phyloP scores from a whole-genome alignment of 2,329 filamentous ascomycete genomes.

The Stemphylium beticola region DNA sequence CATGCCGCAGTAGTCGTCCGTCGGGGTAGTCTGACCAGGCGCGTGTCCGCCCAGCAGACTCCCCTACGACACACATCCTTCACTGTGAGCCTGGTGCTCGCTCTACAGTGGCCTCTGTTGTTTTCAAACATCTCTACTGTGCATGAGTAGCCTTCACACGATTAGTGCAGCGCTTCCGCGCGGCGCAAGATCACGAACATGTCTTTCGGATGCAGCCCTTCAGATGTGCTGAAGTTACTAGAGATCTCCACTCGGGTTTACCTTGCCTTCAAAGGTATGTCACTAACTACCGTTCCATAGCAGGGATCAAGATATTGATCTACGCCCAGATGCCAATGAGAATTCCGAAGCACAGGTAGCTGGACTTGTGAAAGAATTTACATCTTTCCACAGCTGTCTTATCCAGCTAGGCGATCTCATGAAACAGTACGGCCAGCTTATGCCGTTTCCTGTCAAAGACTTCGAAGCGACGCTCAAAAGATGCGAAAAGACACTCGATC shows the following conservation, averaged over 20 bases:
- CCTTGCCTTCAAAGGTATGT: constrained; percentile 42
- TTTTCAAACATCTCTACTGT: constrained; percentile 10
- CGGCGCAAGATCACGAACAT: constrained; percentile 29
- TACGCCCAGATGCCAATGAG: constrained; percentile 39
- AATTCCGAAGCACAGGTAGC: constrained; percentile 43
- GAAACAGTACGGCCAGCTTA: constrained; percentile 41
- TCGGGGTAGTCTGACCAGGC: constrained; percentile 17
- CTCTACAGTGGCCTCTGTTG: constrained; percentile 20
- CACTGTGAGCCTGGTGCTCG: constrained; percentile 20
- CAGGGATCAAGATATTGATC: constrained; percentile 13
- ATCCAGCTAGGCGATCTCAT: constrained; percentile 37
- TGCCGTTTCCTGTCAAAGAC: constrained; percentile 39
- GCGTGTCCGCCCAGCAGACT: constrained; percentile 14
- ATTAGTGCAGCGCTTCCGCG: constrained; percentile 36
- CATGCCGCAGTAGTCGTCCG: constrained; percentile 14
- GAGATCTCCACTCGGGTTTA: constrained; percentile 42
- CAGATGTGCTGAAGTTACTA: constrained; percentile 40
- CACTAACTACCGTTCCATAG: neutral
- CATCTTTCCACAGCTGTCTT: constrained; percentile 38
- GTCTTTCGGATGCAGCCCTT: constrained; percentile 42
- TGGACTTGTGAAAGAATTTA: constrained; percentile 39
- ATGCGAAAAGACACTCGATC: constrained; percentile 38
- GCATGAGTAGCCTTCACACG: constrained; percentile 29
- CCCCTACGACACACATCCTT: constrained; percentile 13
- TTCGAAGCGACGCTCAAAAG: constrained; percentile 40